Percentiles rank a stretch among this genome's conserved stretches.
These are phyloP conservation scores for Neurospora sublineolata DNA, from an alignment of 495 filamentous ascomycete species.

Conservation along the genomic window DNA sequence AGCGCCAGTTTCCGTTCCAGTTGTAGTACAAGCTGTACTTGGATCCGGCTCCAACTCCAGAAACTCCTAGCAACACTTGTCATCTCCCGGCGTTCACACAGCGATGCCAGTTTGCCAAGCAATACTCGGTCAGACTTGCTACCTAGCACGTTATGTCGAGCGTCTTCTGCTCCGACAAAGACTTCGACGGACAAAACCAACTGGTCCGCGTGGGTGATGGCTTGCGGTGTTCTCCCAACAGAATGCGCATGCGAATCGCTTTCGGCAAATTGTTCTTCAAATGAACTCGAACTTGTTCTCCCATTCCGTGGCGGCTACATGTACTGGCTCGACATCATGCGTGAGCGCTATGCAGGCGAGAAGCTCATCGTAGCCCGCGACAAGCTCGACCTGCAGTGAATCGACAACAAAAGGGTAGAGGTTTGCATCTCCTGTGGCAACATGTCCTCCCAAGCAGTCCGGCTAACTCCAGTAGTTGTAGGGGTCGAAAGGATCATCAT, in stretches of 20 bases:
- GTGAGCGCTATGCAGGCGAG: conserved; percentile 70
- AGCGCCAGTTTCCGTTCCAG: neutral
- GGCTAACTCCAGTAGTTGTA: neutral
- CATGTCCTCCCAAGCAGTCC: neutral
- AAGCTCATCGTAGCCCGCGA: conserved; percentile 82
- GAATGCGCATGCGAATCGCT: conserved; percentile 39
- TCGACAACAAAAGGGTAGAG: neutral
- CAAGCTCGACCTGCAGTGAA: conserved; percentile 56
- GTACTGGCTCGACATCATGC: conserved; percentile 69
- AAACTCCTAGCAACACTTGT: neutral
- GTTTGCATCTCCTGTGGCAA: neutral
- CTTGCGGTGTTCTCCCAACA: conserved; percentile 4
- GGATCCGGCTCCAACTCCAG: neutral
- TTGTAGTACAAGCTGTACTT: neutral
- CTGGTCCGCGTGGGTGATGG: no score
- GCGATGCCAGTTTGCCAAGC: neutral
- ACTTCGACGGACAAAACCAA: conserved; percentile 49
- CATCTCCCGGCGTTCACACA: neutral
- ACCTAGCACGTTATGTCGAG: neutral
- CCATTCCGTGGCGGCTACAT: conserved; percentile 64
- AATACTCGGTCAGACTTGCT: neutral
- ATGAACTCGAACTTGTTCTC: conserved; percentile 13
- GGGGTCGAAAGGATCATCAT: neutral
- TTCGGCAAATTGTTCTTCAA: conserved; percentile 44
- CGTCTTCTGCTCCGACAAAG: conserved; percentile 74